Conservation (phyloP, 2,329 filamentous ascomycete species). For the Ambrosiella beaveri region DNA sequence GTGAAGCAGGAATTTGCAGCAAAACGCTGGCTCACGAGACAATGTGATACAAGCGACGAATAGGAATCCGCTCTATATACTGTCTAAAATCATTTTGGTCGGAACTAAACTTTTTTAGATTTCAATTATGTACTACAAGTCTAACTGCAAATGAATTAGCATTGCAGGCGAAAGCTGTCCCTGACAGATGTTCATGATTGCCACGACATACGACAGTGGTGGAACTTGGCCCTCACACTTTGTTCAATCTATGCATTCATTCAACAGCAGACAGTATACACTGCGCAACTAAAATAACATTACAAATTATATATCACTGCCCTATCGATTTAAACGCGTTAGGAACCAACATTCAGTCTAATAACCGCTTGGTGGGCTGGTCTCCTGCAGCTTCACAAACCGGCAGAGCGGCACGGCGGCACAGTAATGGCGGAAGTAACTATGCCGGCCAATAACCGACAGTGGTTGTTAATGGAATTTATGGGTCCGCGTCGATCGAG, state of each 20-base stretch:
- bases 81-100: neutral
- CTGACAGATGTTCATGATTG: no score
- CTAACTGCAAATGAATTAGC: neutral
- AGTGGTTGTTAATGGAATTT: neutral
- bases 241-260: no score
- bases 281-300: no score
- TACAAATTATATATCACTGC: no score
- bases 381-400: neutral
- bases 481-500: neutral
- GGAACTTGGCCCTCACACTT: no score
- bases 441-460: neutral
- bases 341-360: neutral
- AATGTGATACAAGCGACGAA: constrained; percentile 1
- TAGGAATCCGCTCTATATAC: neutral
- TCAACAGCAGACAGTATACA: no score
- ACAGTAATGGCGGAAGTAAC: neutral
- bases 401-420: neutral
- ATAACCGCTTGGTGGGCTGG: neutral
- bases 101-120: neutral
- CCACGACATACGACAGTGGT: no score
- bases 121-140: neutral
- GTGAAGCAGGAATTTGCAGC: constrained; percentile 11
- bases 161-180: no score
- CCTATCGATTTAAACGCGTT: neutral
- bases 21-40: constrained; percentile 3